Base-by-base conservation (phyloP, 768 basidiomycete species). In the Hemileccinum rubropunctum region DNA sequence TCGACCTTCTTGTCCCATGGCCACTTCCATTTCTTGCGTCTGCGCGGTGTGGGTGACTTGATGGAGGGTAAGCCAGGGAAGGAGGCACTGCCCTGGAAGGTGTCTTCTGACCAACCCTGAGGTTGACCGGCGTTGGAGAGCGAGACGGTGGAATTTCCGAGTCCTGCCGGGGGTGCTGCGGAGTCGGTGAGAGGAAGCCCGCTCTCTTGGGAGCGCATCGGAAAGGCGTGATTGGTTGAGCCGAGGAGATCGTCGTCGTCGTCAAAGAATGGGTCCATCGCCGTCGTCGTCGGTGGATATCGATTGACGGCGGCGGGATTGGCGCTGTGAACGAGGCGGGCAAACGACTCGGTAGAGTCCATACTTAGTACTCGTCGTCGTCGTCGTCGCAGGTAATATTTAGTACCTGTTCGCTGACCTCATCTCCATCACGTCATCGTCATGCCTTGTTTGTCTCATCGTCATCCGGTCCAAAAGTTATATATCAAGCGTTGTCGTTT, bases 1-100 rank as follows among this genome's bases (percentile, higher is more conserved):
- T 73, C 75, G 61, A 78, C 71, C 51, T 82, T 81, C 69, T 81
- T 88, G 67, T 82, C 64, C 91, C 91, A 93, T 40, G 90, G 89
- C 88, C 90, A 93, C 64, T 75, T 86, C 86, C 86, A 90, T 30
- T 58, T 64, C 23, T 56, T 64, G 47, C 70, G 53, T 44, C 58
- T 54, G 44, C 52, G 58, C 7, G 50, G 49, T 37, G 20, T 14
- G 26, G 63, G 52, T 20, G 48, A 52, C 40, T 27, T 58, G 15
- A 50, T 63, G 8, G 58, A 34, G 13, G 65, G 52, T 8, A 48
- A 10, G 18, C 72, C 68, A 4, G 71, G 71, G 61, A 76, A 74
- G 21, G 75, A 64, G 1, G 68, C 65, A 36, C 75, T 67, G 11
- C 75, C 76, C 27, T 72, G 69, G 57, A 82, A 83, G 0, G 65